Conservation (phyloP, 805 yeast genomes). For the Metschnikowia peoriensis region DNA sequence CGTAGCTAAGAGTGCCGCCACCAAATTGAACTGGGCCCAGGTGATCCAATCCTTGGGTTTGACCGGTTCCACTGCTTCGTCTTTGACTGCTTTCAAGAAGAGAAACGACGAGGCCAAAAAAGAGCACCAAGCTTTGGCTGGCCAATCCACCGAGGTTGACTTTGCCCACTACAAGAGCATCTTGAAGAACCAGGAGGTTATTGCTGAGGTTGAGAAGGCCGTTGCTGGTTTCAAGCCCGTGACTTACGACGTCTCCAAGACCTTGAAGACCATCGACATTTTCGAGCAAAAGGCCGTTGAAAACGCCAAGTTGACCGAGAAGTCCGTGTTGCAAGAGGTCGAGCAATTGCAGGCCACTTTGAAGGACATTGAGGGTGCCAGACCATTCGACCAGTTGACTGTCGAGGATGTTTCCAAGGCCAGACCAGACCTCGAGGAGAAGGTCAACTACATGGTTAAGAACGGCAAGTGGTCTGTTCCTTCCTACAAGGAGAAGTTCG, state of each 20-base stretch:
- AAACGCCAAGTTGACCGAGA: conserved; percentile 92
- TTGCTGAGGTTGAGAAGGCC: conserved; percentile 77
- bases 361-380: conserved; percentile 91
- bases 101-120: conserved; percentile 98
- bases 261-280: conserved; percentile 85
- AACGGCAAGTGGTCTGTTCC: conserved; percentile 98
- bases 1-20: conserved; percentile 61
- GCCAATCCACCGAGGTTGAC: conserved; percentile 77
- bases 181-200: conserved; percentile 77
- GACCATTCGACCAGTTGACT: conserved; percentile 96
- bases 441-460: conserved; percentile 91
- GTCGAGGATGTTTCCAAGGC: conserved; percentile 93
- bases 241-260: conserved; percentile 82
- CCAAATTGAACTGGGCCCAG: conserved; percentile 94
- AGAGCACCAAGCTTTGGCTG: conserved; percentile 64
- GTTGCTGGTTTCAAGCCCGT: conserved; percentile 77
- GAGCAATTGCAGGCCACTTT: conserved; percentile 82
- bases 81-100: conserved; percentile 92
- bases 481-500: conserved; percentile 97
- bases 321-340: conserved; percentile 82
- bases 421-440: conserved; percentile 95
- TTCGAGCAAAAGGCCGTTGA: conserved; percentile 94
- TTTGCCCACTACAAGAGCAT: conserved; percentile 75
- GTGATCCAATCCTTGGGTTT: conserved; percentile 84
- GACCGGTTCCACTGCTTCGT: conserved; percentile 86